Percentiles rank a stretch among this genome's conserved stretches.
phyloP scores from a whole-genome alignment of 192 early-diverging fungal species.

The Linderina pennispora region DNA sequence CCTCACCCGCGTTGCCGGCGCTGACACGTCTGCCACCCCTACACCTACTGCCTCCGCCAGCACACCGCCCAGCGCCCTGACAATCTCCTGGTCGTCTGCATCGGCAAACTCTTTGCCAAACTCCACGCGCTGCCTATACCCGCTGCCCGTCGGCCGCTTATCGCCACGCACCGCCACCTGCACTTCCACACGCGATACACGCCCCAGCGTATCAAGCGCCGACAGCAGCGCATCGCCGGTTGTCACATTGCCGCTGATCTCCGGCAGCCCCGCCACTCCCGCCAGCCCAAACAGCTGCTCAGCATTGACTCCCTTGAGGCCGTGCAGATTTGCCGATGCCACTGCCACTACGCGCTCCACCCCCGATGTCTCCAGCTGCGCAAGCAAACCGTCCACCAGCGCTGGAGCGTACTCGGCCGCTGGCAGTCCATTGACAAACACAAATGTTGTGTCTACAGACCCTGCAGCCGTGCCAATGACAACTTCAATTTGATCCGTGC shows the following conservation, averaged over 20 bases:
- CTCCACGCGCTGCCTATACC: constrained; percentile 14
- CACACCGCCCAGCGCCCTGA: constrained; percentile 7
- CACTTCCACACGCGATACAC: constrained; percentile 9
- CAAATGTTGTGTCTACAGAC: constrained; percentile 11
- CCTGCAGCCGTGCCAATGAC: constrained; percentile 7
- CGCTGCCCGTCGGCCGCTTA: constrained; percentile 33
- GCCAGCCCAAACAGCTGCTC: constrained; percentile 18
- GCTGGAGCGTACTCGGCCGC: constrained; percentile 15
- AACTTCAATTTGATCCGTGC: constrained; percentile 2
- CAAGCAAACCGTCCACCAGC: constrained; percentile 18
- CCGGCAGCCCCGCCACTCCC: constrained; percentile 12
- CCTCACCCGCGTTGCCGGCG: no score
- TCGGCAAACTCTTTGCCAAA: constrained; percentile 38
- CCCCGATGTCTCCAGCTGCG: constrained; percentile 9
- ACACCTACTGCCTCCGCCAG: constrained; percentile 11
- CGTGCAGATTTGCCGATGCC: constrained; percentile 18
- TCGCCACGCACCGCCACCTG: constrained; percentile 21
- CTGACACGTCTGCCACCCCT: no score
- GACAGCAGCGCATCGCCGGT: constrained; percentile 26
- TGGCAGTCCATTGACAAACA: constrained; percentile 33
- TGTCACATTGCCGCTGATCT: no score
- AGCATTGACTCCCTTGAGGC: constrained; percentile 6
- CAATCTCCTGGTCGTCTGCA: constrained; percentile 7
- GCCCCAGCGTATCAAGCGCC: constrained; percentile 8
- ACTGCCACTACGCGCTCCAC: constrained; percentile 22